Conservation (phyloP, 2,329 filamentous ascomycete species). For the Dryadomyces sulphureus region DNA sequence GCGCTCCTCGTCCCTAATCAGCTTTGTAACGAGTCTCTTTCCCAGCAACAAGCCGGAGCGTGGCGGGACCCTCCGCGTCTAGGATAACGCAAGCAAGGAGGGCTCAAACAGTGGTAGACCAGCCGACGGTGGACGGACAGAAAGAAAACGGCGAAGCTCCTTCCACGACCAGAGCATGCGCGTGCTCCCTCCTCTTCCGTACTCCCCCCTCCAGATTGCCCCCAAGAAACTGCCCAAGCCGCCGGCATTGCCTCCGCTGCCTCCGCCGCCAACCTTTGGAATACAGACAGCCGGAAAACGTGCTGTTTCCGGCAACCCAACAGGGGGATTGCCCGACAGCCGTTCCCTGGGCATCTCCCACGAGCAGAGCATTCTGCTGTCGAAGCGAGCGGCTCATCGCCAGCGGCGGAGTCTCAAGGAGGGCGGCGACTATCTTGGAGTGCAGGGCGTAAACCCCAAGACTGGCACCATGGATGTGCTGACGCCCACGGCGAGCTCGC, state of each 20-base stretch:
- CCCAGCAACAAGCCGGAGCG: conserved; percentile 34
- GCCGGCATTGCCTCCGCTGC: too few relatives aligned
- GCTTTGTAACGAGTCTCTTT: conserved; percentile 27
- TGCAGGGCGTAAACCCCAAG: conserved; percentile 41
- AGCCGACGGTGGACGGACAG: not conserved
- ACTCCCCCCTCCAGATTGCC: not conserved
- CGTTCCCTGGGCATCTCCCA: not conserved
- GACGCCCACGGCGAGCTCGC: conserved; percentile 32
- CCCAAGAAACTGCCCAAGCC: not conserved
- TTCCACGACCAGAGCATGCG: not conserved
- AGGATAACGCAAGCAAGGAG: too few relatives aligned
- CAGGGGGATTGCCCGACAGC: too few relatives aligned
- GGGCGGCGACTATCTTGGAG: conserved; percentile 43
- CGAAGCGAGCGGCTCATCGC: conserved; percentile 21
- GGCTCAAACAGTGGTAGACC: too few relatives aligned
- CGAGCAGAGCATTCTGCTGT: conserved; percentile 15
- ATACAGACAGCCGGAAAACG: not conserved
- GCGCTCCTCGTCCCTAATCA: conserved; percentile 5
- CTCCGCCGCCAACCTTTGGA: too few relatives aligned
- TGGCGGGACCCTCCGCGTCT: conserved; percentile 28
- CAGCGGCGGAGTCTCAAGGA: conserved; percentile 32
- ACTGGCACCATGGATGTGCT: conserved; percentile 38
- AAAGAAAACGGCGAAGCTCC: not conserved
- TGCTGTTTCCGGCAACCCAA: not conserved
- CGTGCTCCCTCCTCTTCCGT: not conserved